Base-by-base conservation (phyloP, 352 stramenopile species). In the Phytophthora hybrid region DNA sequence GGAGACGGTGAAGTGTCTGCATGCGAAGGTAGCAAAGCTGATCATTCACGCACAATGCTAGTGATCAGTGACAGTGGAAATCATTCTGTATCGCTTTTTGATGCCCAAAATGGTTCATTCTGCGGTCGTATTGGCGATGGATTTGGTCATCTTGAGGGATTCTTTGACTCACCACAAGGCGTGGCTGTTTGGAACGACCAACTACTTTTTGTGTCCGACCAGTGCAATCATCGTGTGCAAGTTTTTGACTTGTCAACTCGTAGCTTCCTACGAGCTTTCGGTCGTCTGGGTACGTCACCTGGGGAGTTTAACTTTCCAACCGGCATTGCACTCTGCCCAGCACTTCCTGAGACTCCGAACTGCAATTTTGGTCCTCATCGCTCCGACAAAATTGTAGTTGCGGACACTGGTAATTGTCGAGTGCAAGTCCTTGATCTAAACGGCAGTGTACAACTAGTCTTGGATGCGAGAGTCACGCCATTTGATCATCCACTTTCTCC, bases 191-290 rank as follows among this genome's bases (percentile, higher is more conserved):
- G 69, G 21, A 71, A 84, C 2, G 73, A 88, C 21, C 66, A 56
- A 14, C 65, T 74, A 53, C 62, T 93, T 13, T 93, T 79, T 39
- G 75, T 93, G 5, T 84, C 72, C 34, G 87, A 94, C 62, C 84
- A 94, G 32, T 76, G 75, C 46, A 94, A 94, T 57, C 87, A 94
- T 60, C 85, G 85, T 26, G 47, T 94, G 7, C 83, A 92, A 70
- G 59, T 89, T 1, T 93, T 90, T 31, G 77, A 90, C 44, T 41
- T 94, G 9, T 5, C 26, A 11, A 70, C 54, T 6, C 32, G 52
- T 2, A 57, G 21, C 1, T 85, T 85, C 41, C 34, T 77, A 0
- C 71, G 66, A 9, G 21, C 53, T 16, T 81, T 91, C 51, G 85
- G 83, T 23, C 46, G 34, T 29, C 46, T 87, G 21, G 84, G 84